Evolutionary conservation across 2,329 filamentous ascomycete genomes (phyloP).

Genomic region (Myriosclerotinia duriaeana): DNA sequence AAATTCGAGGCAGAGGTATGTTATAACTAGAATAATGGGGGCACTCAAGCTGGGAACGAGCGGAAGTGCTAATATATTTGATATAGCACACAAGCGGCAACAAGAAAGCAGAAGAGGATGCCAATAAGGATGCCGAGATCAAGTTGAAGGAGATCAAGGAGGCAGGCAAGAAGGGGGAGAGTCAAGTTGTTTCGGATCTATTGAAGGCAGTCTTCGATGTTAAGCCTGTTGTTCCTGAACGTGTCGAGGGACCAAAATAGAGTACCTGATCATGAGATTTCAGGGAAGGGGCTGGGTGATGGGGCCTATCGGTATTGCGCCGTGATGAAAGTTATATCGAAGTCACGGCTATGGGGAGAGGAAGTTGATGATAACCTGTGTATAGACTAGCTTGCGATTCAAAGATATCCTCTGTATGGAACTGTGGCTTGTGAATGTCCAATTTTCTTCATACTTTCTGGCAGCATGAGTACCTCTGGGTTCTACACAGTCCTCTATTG

Average conservation of each 20-base stretch:
- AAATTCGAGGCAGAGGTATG: constrained; percentile 75
- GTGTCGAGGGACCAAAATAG: constrained; percentile 40
- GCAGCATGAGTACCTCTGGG: neutral
- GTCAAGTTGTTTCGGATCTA: constrained; percentile 78
- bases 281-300: neutral
- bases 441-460: neutral
- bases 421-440: neutral
- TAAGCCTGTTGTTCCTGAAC: constrained; percentile 63
- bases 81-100: constrained; percentile 87
- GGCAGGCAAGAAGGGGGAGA: constrained; percentile 75
- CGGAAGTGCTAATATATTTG: constrained; percentile 22
- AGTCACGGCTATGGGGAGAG: constrained; percentile 8
- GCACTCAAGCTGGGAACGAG: neutral
- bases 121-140: constrained; percentile 74
- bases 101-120: constrained; percentile 75
- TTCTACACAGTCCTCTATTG: neutral
- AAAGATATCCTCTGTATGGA: constrained; percentile 24
- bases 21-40: neutral
- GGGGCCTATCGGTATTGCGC: neutral
- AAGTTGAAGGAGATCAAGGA: constrained; percentile 81
- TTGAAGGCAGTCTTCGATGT: constrained; percentile 83
- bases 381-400: constrained; percentile 36
- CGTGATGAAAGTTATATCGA: constrained; percentile 9
- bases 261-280: neutral
- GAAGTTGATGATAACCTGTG: constrained; percentile 27